Conservation (phyloP, 371 early-diverging fungal genomes). For the Phascolomyces articulosus region DNA sequence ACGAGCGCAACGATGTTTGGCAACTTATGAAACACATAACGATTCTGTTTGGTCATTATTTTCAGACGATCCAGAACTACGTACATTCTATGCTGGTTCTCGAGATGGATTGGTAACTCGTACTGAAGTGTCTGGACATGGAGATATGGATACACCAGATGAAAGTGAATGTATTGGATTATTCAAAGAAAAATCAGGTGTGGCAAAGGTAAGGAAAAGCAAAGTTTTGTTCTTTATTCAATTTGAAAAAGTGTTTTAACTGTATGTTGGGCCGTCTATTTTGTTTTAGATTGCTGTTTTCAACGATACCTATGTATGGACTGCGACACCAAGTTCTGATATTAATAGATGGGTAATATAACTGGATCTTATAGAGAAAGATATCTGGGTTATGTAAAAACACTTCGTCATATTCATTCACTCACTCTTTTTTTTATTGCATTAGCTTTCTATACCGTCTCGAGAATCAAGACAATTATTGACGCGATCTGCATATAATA, state of each 20-base stretch:
- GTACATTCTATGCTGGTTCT: constrained; percentile 90
- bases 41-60: constrained; percentile 92
- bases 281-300: constrained; percentile 65
- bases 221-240: too few relatives aligned
- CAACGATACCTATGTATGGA: constrained; percentile 88
- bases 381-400: too few relatives aligned
- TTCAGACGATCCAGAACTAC: constrained; percentile 82
- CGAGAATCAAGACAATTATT: constrained; percentile 43
- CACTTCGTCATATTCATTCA: too few relatives aligned
- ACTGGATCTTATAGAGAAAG: too few relatives aligned
- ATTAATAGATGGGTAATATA: constrained; percentile 89
- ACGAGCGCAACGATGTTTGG: constrained; percentile 81
- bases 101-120: constrained; percentile 91
- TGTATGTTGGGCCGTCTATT: too few relatives aligned
- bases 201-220: too few relatives aligned
- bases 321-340: constrained; percentile 82
- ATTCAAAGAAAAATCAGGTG: constrained; percentile 82
- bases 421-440: too few relatives aligned
- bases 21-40: constrained; percentile 84
- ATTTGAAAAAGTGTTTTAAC: too few relatives aligned
- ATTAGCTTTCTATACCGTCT: constrained; percentile 61
- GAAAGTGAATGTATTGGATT: constrained; percentile 82
- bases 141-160: constrained; percentile 37
- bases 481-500: constrained; percentile 50
- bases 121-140: constrained; percentile 50